Evolutionary conservation across 768 basidiomycete genomes (phyloP).

Genomic region (Porpolomopsis calyptriformis): DNA sequence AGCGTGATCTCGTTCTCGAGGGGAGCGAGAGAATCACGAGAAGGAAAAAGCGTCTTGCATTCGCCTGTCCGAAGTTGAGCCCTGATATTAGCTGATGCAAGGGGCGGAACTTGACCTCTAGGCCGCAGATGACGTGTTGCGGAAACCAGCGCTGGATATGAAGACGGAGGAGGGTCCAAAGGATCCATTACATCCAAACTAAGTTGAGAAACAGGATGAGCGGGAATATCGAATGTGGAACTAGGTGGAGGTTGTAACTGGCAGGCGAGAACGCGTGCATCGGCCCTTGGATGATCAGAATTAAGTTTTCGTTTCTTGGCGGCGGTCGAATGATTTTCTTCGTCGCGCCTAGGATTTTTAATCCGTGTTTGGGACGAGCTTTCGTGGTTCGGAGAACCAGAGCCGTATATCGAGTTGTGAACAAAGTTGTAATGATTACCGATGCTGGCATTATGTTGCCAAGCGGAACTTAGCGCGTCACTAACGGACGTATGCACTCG

Average conservation of each 20-base stretch:
- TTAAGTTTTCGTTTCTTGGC: neutral
- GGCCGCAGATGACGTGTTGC: constrained; percentile 1
- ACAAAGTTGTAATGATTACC: neutral
- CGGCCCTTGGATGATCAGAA: neutral
- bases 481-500: neutral
- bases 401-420: neutral
- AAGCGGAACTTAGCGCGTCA: neutral
- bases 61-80: neutral
- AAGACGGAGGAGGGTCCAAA: neutral
- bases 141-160: neutral
- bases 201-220: neutral
- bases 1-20: neutral
- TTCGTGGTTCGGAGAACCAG: constrained; percentile 1
- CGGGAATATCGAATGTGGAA: neutral
- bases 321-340: neutral
- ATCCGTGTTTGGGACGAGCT: neutral
- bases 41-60: neutral
- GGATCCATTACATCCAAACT: neutral
- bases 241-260: neutral
- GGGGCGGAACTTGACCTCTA: neutral
- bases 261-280: neutral
- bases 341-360: neutral
- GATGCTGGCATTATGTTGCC: neutral
- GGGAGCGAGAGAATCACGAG: neutral
- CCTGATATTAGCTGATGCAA: neutral